Base-by-base conservation (phyloP, 1,139 yeast species). In the Hansenula lynferdii region DNA sequence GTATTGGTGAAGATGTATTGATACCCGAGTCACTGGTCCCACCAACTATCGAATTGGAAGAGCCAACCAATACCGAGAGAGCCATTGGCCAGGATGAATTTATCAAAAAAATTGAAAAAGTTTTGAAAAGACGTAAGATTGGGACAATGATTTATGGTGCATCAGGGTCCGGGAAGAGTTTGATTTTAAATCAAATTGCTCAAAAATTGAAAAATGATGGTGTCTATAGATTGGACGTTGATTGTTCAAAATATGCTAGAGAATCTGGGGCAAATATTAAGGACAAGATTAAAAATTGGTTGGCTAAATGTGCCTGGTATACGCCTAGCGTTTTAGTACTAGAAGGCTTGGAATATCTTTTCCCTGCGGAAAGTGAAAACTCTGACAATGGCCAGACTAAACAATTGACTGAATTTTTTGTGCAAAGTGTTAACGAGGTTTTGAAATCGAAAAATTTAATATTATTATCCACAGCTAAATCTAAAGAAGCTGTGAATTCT, bases 111-210 rank as follows among this genome's bases (percentile, higher is more conserved):
- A 56, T 77, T 14, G 54, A 65, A 1, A 68, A 67, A 11, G 59
- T 73, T 1, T 57, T 85, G 10, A 56, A 66, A 11, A 57, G 71
- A 36, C 71, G 80, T 34, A 65, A 64, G 31, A 67, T 70, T 2
- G 87, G 94, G 3, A 61, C 71, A 1, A 62, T 86, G 38, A 56
- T 90, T 0, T 72, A 78, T 49, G 97, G 97, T 0, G 66, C 80
- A 28, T 66, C 86, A 1, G 97, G 96, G 0, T 72, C 87, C 45
- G 97, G 97, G 1, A 90, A 90, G 56, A 65, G 92, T 0, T 63
- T 77, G 2, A 52, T 82, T 0, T 57, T 80, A 15, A 61, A 67
- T 7, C 63, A 70, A 25, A 55, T 85, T 2, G 56, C 70, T 0
- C 45, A 60, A 3, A 53, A 54, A 7, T 57, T 84, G 15, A 46